Evolutionary conservation across 495 filamentous ascomycete genomes (phyloP), one percentile per base, ranked within the genome.

Genomic region (Talaromyces nanjingensis): DNA sequence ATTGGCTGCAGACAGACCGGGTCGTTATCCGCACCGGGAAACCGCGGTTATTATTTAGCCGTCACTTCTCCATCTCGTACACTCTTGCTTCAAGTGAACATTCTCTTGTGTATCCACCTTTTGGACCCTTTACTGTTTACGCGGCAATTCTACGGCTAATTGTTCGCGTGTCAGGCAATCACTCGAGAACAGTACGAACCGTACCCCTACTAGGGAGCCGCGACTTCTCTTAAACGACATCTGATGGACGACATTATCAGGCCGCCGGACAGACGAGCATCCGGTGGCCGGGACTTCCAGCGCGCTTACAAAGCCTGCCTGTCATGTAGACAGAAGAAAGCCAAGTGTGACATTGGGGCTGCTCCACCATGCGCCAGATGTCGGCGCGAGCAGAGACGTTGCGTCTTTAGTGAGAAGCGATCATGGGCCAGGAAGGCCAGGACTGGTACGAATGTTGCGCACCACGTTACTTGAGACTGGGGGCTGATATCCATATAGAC

Each of bases 281-380:
- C 64, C 61, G 67, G 71, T 53, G 71, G 72, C 62, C 75, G 74
- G 58, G 71, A 74, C 18, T 81, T 79, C 66, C 76, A 81, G 67
- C 78, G 78, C 59, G 78, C 78, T 37, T 81, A 81, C 77, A 81
- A 81, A 67, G 78, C 78, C 18, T 81, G 78, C 63, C 71, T 79
- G 24, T 72, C 78, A 54, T 81, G 78, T 63, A 76, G 78, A 59
- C 75, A 78, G 66, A 75, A 77, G 58, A 81, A 81, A 72, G 77
- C 78, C 27, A 81, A 79, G 67, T 81, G 78, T 65, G 77, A 81
- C 24, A 64, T 81, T 31, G 74, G 75, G 4, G 70, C 91, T 73
- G 91, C 93, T 62, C 94, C 94, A 60, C 94, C 94, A 2, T 98
- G 94, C 72, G 90, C 91, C 58, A 85, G 94, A 69, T 98, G 94